A percentile compares a stretch with the other conserved stretches of the same genome.
phyloP scores from a whole-genome alignment of 108 stramenopile species.

The Parmales sp. region DNA sequence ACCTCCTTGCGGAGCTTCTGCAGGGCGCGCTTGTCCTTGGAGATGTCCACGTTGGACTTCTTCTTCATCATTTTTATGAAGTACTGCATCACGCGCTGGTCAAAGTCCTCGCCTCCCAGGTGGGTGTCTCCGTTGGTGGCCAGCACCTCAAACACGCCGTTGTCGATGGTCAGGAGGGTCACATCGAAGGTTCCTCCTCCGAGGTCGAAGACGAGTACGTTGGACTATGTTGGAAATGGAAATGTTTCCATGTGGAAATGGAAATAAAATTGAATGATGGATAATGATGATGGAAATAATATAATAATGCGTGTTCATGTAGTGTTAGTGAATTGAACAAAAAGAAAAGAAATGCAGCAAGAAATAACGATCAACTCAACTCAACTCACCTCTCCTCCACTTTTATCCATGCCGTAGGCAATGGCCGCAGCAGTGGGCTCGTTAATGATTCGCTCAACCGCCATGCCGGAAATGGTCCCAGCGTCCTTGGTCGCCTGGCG shows the following conservation, averaged over 20 bases:
- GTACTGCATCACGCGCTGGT: conserved; percentile 80
- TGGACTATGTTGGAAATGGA: no score
- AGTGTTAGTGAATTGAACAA: no score
- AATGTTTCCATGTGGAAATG: no score
- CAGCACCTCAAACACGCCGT: conserved; percentile 80
- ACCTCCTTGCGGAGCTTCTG: conserved; percentile 77
- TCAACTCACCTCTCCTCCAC: conserved; percentile 67
- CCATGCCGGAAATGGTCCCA: conserved; percentile 83
- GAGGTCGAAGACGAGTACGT: conserved; percentile 93
- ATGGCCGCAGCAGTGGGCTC: conserved; percentile 97
- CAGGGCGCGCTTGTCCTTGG: conserved; percentile 55
- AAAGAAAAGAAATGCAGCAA: no score
- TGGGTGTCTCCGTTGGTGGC: conserved; percentile 83
- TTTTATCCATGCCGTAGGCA: conserved; percentile 82
- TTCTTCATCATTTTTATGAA: conserved; percentile 61
- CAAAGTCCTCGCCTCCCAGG: conserved; percentile 81
- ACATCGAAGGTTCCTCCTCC: conserved; percentile 98
- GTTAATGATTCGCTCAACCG: conserved; percentile 92
- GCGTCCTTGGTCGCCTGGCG: conserved; percentile 94
- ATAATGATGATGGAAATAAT: no score
- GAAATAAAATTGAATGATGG: no score
- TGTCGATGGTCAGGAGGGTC: conserved; percentile 85
- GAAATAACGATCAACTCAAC: no score
- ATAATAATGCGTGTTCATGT: no score
- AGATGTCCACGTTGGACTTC: conserved; percentile 47